These are phyloP conservation scores for Pseudomonodictys pantanalensis DNA, from an alignment of 495 filamentous ascomycete species.

Conservation along the genomic window DNA sequence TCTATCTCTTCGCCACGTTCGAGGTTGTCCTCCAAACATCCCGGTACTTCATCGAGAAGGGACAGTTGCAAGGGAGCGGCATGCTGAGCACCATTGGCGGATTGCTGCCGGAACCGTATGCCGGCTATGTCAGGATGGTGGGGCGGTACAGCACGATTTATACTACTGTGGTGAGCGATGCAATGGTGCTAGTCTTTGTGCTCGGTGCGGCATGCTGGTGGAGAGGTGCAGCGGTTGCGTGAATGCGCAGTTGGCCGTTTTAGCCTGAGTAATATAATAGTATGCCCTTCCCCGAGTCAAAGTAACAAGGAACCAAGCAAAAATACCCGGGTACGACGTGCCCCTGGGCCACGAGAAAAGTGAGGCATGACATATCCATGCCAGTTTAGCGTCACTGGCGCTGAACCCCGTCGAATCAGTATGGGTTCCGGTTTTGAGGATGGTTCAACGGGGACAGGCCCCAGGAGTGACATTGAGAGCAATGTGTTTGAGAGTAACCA, in stretches of 20 bases:
- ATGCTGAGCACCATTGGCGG: constrained; percentile 56
- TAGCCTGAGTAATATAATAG: neutral
- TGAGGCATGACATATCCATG: no score
- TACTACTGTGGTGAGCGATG: constrained; percentile 59
- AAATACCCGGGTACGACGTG: no score
- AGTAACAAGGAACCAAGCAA: neutral
- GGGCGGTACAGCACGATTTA: constrained; percentile 69
- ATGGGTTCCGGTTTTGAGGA: no score
- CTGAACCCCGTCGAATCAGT: neutral
- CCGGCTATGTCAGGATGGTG: constrained; percentile 56
- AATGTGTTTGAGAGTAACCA: neutral
- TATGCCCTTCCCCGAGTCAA: neutral
- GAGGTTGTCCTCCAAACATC: constrained; percentile 70
- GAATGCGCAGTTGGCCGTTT: neutral
- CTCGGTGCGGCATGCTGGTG: constrained; percentile 70
- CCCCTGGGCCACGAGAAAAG: no score
- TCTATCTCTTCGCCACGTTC: constrained; percentile 77
- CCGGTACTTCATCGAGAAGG: constrained; percentile 62
- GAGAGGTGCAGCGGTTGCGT: constrained; percentile 37
- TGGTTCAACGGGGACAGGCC: neutral
- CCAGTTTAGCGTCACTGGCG: no score
- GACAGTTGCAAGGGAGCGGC: constrained; percentile 46
- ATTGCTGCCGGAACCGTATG: constrained; percentile 57
- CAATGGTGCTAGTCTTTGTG: constrained; percentile 71
- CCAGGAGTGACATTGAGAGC: neutral